Evolutionary conservation across 177 flowering plant species (phyloP), one percentile per base, ranked within the genome.

Genomic region (Vitis hybrid): DNA sequence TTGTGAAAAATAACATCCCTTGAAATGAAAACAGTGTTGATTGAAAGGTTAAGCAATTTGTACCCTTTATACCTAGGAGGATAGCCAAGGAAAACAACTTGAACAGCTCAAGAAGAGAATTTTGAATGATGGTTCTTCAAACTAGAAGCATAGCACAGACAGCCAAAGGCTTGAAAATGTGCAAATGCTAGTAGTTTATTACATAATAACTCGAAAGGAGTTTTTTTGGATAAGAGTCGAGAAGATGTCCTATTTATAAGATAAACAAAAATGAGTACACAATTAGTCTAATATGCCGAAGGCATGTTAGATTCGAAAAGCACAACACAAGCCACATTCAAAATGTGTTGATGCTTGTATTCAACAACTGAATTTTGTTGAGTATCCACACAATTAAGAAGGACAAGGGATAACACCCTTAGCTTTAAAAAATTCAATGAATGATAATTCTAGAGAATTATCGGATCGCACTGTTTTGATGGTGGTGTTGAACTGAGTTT

Each of bases 311-410:
- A 14, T 55, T 66, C 49, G 55, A 54, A 66, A 27, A 15, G 30
- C 4, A 66, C 14, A 27, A 52, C 27, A 2, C 69, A 7, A 2
- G 50, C 69, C 5, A 66, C 60, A 55, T 66, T 66, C 2, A 66
- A 17, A 55, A 66, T 48, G 15, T 66, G 59, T n/a, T 66, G 69
- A 30, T 66, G 60, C n/a, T 66, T 66, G 18, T 20, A 11, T 41
- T 62, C 65, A 35, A 62, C 65, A 35, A 15, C 1, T 3, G 46
- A 59, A 10, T 24, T 24, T 24, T 24, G 30, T 24, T 24, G 10
- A 21, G 20, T 62, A 14, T 53, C 15, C 12, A 55, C 27, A 66
- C 13, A 20, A 18, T 18, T 18, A 48, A 24, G 4, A 27, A 24
- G 0, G 11, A 9, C 52, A 60, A 66, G 30, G 69, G 8, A 55